Percentiles rank a stretch among this genome's conserved stretches.
These are phyloP conservation scores for Aureobasidium sp. DNA, from an alignment of 2,329 filamentous ascomycete species.

Conservation along the genomic window DNA sequence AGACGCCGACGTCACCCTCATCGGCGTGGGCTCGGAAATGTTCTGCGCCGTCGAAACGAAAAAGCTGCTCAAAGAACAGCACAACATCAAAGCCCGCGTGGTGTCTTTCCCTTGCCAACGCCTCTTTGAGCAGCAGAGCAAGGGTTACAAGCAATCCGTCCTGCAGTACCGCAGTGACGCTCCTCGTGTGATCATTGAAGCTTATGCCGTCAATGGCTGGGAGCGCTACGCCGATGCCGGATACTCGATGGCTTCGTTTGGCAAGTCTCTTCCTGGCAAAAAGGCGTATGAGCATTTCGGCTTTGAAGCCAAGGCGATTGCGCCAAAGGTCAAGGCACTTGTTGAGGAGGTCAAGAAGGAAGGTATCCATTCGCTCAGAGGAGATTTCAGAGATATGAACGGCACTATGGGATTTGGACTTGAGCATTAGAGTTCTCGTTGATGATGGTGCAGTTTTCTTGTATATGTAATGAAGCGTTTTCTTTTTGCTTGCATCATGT, in stretches of 20 bases:
- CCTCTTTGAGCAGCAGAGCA: slow-evolving; percentile 39
- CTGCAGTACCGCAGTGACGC: slow-evolving; percentile 13
- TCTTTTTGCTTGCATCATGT: too few species aligned
- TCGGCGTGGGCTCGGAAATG: slow-evolving; percentile 44
- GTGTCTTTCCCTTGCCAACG: slow-evolving; percentile 44
- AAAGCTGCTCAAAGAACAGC: slow-evolving; percentile 17
- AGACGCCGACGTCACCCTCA: slow-evolving; percentile 36
- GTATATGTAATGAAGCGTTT: neutral
- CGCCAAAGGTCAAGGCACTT: slow-evolving; percentile 31
- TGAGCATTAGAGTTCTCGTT: slow-evolving; percentile 13
- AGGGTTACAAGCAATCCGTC: slow-evolving; percentile 32
- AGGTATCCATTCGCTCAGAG: slow-evolving; percentile 23
- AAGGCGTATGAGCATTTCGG: slow-evolving; percentile 49
- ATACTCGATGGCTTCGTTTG: slow-evolving; percentile 45
- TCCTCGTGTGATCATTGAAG: slow-evolving; percentile 48
- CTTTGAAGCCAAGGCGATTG: slow-evolving; percentile 40
- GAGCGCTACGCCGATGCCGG: slow-evolving; percentile 52
- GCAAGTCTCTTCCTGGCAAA: slow-evolving; percentile 47
- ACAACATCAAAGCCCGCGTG: slow-evolving; percentile 36
- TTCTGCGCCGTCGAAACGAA: slow-evolving; percentile 35
- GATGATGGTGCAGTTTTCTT: neutral
- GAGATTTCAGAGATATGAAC: slow-evolving; percentile 26
- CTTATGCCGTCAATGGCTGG: slow-evolving; percentile 50
- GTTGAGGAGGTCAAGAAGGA: slow-evolving; percentile 30
- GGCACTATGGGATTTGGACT: slow-evolving; percentile 17